Conservation (phyloP, 495 filamentous ascomycete genomes). For the Trichoderma gamsii region DNA sequence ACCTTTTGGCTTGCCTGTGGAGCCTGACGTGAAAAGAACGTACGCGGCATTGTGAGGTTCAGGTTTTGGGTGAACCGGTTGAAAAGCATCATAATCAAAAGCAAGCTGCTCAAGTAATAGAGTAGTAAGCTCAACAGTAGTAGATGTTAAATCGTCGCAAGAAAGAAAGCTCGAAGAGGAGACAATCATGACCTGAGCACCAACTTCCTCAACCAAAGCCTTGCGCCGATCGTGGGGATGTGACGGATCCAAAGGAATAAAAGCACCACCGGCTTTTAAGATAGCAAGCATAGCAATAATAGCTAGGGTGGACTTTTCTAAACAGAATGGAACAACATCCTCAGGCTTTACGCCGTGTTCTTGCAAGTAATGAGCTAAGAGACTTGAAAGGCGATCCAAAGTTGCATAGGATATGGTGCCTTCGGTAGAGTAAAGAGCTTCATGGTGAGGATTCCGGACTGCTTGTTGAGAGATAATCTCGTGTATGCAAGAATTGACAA, state of each 20-base stretch:
- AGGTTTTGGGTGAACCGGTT: neutral
- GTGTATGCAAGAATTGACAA: conserved; percentile 13
- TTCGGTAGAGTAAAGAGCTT: conserved; percentile 11
- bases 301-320: conserved; percentile 41
- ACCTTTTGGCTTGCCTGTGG: conserved; percentile 45
- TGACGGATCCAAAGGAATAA: conserved; percentile 12
- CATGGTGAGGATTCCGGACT: neutral
- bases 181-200: conserved; percentile 6
- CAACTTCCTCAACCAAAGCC: conserved; percentile 9
- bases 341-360: conserved; percentile 33
- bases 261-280: conserved; percentile 25
- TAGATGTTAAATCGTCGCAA: neutral
- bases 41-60: conserved; percentile 28
- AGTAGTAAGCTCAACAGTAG: neutral
- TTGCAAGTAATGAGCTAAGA: conserved; percentile 38
- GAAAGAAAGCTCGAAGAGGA: neutral
- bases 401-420: conserved; percentile 8
- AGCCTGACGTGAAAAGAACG: conserved; percentile 41
- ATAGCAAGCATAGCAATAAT: conserved; percentile 44
- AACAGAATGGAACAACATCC: conserved; percentile 39
- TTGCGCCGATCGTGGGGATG: conserved; percentile 1
- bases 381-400: conserved; percentile 7
- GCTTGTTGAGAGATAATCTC: conserved; percentile 11
- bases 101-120: conserved; percentile 8
- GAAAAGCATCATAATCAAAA: neutral